These are phyloP conservation scores for Flaveria brownii DNA, from an alignment of 129 eudicot genomes.

Conservation along the genomic window DNA sequence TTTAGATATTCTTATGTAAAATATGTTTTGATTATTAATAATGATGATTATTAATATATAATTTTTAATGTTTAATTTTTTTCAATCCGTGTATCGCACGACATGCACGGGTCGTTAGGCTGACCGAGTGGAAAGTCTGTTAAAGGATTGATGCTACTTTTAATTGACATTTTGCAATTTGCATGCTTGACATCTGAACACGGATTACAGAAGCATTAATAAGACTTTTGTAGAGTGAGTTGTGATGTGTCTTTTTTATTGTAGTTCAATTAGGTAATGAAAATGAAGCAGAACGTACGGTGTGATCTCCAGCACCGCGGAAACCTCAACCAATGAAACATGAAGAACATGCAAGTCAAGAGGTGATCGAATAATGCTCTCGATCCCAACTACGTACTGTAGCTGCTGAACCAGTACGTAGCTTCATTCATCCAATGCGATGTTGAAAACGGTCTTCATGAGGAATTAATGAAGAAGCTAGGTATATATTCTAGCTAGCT, in stretches of 20 bases:
- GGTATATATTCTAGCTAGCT: constrained; percentile 15
- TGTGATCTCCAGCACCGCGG: constrained; percentile 43
- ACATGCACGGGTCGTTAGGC: too few species aligned
- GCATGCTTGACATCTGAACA: not conserved
- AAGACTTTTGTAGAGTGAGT: not conserved
- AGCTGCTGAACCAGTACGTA: constrained; percentile 36
- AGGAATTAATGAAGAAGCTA: constrained; percentile 68
- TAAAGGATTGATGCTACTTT: not conserved
- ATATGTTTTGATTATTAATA: too few species aligned
- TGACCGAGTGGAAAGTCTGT: not conserved
- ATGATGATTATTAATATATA: too few species aligned
- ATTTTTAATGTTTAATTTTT: too few species aligned
- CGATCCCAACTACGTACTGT: constrained; percentile 33
- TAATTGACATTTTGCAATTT: constrained; percentile 6
- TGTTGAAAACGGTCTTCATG: constrained; percentile 58
- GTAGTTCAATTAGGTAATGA: constrained; percentile 70
- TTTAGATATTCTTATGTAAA: too few species aligned
- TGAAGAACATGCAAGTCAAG: constrained; percentile 40
- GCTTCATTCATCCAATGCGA: constrained; percentile 39
- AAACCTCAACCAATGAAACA: constrained; percentile 51
- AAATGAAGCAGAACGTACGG: constrained; percentile 64
- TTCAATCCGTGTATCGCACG: too few species aligned
- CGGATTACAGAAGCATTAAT: not conserved
- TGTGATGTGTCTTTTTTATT: constrained; percentile 18
- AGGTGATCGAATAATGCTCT: constrained; percentile 28